Evolutionary conservation across 441 rosid genomes (phyloP).

Genomic region (Aleurites moluccanus): DNA sequence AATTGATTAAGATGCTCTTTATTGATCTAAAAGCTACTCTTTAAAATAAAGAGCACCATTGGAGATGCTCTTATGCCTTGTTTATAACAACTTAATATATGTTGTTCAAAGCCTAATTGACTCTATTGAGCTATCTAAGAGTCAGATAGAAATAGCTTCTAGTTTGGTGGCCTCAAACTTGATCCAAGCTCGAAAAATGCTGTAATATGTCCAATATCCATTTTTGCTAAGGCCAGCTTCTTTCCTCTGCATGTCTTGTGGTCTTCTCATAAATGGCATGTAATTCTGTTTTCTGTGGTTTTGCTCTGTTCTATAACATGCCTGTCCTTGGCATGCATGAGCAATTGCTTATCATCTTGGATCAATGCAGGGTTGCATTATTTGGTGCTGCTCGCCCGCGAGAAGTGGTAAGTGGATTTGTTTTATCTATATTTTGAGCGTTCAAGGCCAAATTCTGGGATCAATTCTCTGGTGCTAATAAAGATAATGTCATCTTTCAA

Average conservation of each 20-base stretch:
- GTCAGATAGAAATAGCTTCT: neutral
- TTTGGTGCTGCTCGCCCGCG: slow-evolving; percentile 90
- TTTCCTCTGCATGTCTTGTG: neutral
- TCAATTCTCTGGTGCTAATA: neutral
- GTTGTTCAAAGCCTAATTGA: neutral
- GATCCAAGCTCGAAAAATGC: neutral
- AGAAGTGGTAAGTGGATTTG: slow-evolving; percentile 59
- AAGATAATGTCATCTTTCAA: neutral
- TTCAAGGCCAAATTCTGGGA: neutral
- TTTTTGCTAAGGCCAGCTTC: neutral
- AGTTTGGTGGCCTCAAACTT: neutral
- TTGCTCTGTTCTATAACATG: neutral
- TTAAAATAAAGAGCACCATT: too few relatives aligned
- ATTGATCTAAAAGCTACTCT: too few relatives aligned
- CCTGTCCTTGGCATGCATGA: neutral
- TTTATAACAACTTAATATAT: too few relatives aligned
- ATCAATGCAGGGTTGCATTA: slow-evolving; percentile 56
- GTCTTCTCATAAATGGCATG: neutral
- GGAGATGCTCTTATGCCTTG: too few relatives aligned
- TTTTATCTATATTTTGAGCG: slow-evolving; percentile 5
- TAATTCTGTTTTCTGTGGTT: neutral
- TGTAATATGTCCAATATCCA: neutral
- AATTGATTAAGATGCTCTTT: too few relatives aligned
- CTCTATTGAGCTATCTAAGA: neutral
- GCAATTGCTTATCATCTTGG: slow-evolving; percentile 18